Conservation (phyloP, 1,284 basidiomycete genomes). For the Fomitopsis pinicola region DNA sequence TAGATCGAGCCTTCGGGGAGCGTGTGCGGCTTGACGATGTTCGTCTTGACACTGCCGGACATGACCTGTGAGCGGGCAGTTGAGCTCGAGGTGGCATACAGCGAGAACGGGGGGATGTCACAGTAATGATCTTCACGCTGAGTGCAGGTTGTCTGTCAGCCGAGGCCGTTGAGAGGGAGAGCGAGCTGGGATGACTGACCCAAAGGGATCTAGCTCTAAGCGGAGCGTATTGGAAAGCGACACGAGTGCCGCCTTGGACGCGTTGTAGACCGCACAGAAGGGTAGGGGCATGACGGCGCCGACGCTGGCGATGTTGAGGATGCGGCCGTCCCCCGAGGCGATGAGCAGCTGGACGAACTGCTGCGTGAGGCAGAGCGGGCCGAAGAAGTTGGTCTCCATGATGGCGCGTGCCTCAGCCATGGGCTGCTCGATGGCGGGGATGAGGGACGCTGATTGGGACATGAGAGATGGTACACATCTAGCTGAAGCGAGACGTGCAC, state of each 20-base stretch:
- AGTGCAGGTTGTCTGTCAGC: not conserved
- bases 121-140: slow-evolving; percentile 30
- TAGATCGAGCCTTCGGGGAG: slow-evolving; percentile 26
- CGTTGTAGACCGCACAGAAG: slow-evolving; percentile 24
- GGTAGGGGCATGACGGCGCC: slow-evolving; percentile 23
- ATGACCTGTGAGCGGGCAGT: slow-evolving; percentile 17
- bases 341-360: slow-evolving; percentile 28
- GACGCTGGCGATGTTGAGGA: slow-evolving; percentile 27
- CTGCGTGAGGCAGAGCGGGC: slow-evolving; percentile 25
- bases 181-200: not conserved
- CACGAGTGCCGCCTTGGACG: slow-evolving; percentile 27
- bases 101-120: not conserved
- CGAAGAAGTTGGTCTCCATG: slow-evolving; percentile 29
- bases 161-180: too few species aligned
- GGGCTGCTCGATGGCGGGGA: slow-evolving; percentile 19
- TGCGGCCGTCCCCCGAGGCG: slow-evolving; percentile 19
- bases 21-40: slow-evolving; percentile 13
- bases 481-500: not conserved
- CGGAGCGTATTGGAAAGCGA: slow-evolving; percentile 24
- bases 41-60: slow-evolving; percentile 27
- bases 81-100: too few species aligned
- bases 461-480: not conserved
- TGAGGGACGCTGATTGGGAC: slow-evolving; percentile 5
- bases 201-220: slow-evolving; percentile 28
- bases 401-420: slow-evolving; percentile 15